Evolutionary conservation across 2,329 filamentous ascomycete genomes (phyloP).

Genomic region (Phyllosticta capitalensis): DNA sequence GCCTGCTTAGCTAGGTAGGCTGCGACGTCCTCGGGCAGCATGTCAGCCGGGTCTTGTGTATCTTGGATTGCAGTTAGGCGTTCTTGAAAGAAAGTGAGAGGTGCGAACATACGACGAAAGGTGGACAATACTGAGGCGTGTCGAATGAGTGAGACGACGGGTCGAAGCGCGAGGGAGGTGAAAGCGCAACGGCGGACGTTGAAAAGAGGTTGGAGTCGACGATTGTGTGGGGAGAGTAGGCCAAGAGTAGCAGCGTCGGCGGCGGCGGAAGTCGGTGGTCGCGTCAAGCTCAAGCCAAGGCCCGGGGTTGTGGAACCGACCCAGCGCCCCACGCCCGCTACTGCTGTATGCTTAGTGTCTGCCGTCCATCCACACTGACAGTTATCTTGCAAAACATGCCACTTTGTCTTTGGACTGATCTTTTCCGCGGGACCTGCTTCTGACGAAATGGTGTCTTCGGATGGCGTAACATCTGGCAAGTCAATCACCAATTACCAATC

Average conservation of each 20-base stretch:
- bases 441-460: neutral
- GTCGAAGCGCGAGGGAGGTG: neutral
- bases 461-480: too few species aligned
- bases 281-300: constrained; percentile 8
- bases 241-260: neutral
- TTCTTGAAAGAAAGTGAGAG: neutral
- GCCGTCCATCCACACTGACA: neutral
- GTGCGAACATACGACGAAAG: neutral
- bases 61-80: neutral
- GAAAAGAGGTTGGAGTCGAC: neutral
- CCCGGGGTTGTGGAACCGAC: constrained; percentile 2
- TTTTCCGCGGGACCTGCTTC: too few species aligned
- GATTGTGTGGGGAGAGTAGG: neutral
- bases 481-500: too few species aligned
- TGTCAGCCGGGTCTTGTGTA: neutral
- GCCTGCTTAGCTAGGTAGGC: neutral
- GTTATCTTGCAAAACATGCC: neutral
- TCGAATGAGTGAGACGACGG: neutral
- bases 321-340: neutral
- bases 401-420: neutral
- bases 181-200: neutral
- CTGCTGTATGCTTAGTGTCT: neutral
- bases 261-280: constrained; percentile 1
- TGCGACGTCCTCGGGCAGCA: neutral
- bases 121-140: too few species aligned